These are phyloP conservation scores for Cutaneotrichosporon cyanovorans DNA, from an alignment of 1,284 basidiomycete species.

Conservation along the genomic window DNA sequence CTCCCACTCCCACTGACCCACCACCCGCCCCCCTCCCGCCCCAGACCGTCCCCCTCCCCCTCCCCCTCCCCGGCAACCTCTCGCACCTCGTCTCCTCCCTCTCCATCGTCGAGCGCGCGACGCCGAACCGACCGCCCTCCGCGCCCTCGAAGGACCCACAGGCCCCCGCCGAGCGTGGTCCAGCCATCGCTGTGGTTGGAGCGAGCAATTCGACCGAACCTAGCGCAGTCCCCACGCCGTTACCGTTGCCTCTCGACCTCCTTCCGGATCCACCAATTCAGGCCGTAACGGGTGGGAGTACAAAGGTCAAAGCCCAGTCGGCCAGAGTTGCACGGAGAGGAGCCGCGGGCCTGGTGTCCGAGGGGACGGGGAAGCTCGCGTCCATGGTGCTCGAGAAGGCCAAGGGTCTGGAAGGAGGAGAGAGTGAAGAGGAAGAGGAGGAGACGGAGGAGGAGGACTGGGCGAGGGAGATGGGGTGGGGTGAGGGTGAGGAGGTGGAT, in stretches of 20 bases:
- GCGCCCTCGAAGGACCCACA: neutral
- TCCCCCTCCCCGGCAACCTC: neutral
- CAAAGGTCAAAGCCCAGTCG: no score
- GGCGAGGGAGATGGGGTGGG: constrained; percentile 25
- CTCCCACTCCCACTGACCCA: neutral
- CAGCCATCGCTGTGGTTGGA: no score
- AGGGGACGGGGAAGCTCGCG: constrained; percentile 7
- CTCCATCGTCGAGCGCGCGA: constrained; percentile 12
- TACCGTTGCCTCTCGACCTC: neutral
- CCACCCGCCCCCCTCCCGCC: no score
- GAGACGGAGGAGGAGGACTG: constrained; percentile 21
- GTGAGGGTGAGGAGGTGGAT: constrained; percentile 18
- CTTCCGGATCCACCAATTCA: neutral
- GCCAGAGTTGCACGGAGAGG: neutral
- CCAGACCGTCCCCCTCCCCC: neutral
- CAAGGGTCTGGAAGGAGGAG: constrained; percentile 12
- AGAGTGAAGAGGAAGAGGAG: constrained; percentile 12
- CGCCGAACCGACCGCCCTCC: neutral
- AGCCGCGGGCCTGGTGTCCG: neutral
- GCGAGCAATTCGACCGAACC: no score
- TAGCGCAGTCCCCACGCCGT: neutral
- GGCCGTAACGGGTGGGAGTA: neutral
- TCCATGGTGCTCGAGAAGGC: constrained; percentile 10
- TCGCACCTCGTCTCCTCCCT: constrained; percentile 4
- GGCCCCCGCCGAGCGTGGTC: constrained; percentile 1